Percentiles rank a stretch among this genome's conserved stretches.
Evolutionary conservation across 306 rosid species (phyloP).

Genomic region (Corylus americana): DNA sequence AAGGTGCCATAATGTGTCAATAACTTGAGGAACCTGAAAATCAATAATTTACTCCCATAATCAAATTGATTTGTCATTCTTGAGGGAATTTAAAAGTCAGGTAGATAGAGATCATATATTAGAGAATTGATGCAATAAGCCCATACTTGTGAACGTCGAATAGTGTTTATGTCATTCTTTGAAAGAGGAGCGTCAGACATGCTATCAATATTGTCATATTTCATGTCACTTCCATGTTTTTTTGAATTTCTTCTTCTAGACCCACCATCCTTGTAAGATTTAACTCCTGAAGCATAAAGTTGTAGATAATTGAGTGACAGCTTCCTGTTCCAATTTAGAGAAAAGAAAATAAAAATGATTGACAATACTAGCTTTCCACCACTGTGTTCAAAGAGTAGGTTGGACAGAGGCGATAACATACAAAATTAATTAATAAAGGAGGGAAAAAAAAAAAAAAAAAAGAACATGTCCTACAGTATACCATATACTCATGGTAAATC

Average conservation of each 20-base stretch:
- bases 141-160: conserved; percentile 86
- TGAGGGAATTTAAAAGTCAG: not conserved
- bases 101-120: conserved; percentile 3
- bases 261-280: conserved; percentile 71
- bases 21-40: conserved; percentile 86
- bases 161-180: conserved; percentile 72
- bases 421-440: not conserved
- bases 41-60: conserved; percentile 10
- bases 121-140: conserved; percentile 31
- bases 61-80: conserved; percentile 20
- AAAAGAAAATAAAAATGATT: conserved; percentile 28
- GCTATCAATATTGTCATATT: conserved; percentile 60
- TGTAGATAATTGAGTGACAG: conserved; percentile 88
- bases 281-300: conserved; percentile 63
- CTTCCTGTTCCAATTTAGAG: conserved; percentile 55
- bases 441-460: not conserved
- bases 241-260: conserved; percentile 62
- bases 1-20: conserved; percentile 84
- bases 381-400: not conserved
- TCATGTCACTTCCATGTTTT: conserved; percentile 44
- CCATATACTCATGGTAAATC: not conserved
- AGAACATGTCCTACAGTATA: not conserved
- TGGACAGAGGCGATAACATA: not conserved
- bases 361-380: not conserved
- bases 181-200: conserved; percentile 65